Conservation (phyloP, 495 filamentous ascomycete species). For the Tuber indicum region DNA sequence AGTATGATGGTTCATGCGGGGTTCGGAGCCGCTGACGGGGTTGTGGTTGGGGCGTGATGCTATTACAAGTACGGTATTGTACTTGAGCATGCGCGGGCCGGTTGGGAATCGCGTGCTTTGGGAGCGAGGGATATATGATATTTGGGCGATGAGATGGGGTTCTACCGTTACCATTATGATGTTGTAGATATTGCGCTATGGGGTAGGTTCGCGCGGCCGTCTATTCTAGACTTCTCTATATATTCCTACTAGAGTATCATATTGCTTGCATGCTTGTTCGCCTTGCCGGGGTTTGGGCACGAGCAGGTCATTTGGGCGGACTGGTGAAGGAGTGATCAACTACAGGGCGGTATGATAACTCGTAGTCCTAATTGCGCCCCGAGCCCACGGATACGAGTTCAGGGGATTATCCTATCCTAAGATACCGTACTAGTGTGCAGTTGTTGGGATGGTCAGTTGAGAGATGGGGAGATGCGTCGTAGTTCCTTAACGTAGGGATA, state of each 20-base stretch:
- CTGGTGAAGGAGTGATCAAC: no score
- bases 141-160: no score
- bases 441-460: not conserved
- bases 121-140: not conserved
- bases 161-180: not conserved
- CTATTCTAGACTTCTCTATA: not conserved
- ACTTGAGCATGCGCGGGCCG: not conserved
- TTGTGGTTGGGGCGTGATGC: not conserved
- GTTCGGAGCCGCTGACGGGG: not conserved
- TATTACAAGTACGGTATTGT: not conserved
- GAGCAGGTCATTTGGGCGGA: not conserved
- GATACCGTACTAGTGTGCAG: not conserved
- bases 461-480: not conserved
- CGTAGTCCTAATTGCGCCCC: not conserved
- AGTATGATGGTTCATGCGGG: not conserved
- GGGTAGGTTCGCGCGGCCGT: not conserved
- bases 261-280: not conserved
- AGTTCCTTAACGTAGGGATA: not conserved
- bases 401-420: not conserved
- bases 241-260: not conserved
- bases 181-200: not conserved
- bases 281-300: not conserved
- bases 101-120: not conserved
- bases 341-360: not conserved
- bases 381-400: not conserved